These are phyloP conservation scores for Zymoseptoria crescenta DNA, from an alignment of 2,329 filamentous ascomycete species.

Conservation along the genomic window DNA sequence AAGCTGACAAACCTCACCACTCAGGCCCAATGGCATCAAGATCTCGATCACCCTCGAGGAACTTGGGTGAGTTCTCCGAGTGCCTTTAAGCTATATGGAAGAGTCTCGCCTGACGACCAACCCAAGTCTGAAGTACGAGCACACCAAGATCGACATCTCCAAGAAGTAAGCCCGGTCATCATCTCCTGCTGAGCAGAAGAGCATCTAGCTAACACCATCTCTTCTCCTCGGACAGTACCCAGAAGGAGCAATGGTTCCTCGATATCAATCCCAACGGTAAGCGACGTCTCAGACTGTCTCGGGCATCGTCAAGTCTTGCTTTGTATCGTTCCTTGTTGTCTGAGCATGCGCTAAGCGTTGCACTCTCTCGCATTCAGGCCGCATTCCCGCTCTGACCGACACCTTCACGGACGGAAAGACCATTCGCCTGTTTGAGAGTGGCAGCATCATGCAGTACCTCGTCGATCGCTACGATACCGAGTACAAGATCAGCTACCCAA, in stretches of 20 bases:
- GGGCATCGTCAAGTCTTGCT: too few species aligned
- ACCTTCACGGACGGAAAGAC: slow-evolving; percentile 63
- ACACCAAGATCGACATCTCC: slow-evolving; percentile 60
- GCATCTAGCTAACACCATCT: background rate
- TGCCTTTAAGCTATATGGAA: background rate
- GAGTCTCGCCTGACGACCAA: background rate
- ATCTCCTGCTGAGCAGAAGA: background rate
- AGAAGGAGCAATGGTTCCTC: slow-evolving; percentile 82
- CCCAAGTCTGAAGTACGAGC: slow-evolving; percentile 61
- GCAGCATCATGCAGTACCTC: slow-evolving; percentile 76
- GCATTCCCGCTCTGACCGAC: slow-evolving; percentile 82
- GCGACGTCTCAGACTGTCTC: too few species aligned
- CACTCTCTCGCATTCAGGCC: slow-evolving; percentile 34
- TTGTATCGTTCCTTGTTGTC: too few species aligned
- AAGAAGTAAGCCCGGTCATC: slow-evolving; percentile 45
- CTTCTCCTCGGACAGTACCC: slow-evolving; percentile 35
- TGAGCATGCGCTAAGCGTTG: too few species aligned
- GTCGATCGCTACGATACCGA: slow-evolving; percentile 57
- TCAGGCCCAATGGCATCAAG: slow-evolving; percentile 51
- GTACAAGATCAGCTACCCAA: slow-evolving; percentile 73
- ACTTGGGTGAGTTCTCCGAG: slow-evolving; percentile 44
- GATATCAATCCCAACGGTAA: slow-evolving; percentile 80
- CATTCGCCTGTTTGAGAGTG: slow-evolving; percentile 75
- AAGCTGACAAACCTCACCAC: background rate
- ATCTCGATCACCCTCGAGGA: slow-evolving; percentile 81